Percentiles rank a stretch among this genome's conserved stretches.
These are phyloP conservation scores for Pseudogymnoascus sp. DNA, from an alignment of 2,329 filamentous ascomycete species.

Conservation along the genomic window DNA sequence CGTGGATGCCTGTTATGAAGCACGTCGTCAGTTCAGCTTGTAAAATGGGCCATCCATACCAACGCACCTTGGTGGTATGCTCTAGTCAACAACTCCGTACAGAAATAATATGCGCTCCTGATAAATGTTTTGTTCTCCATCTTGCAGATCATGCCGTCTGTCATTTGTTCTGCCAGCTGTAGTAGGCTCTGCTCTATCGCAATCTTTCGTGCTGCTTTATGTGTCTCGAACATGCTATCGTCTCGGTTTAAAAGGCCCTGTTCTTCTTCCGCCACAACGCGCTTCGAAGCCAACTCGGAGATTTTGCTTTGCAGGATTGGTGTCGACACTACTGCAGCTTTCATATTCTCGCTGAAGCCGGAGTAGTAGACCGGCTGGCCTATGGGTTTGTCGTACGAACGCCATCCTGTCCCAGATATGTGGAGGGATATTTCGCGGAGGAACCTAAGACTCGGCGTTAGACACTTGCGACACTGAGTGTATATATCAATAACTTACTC, in stretches of 20 bases:
- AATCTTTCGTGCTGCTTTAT: constrained; percentile 48
- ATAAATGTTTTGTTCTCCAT: constrained; percentile 95
- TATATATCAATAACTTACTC: constrained; percentile 37
- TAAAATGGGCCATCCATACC: not conserved
- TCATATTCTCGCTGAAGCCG: constrained; percentile 90
- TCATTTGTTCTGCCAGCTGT: constrained; percentile 78
- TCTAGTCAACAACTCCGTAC: constrained; percentile 79
- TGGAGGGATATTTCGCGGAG: constrained; percentile 90
- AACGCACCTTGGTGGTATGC: constrained; percentile 81
- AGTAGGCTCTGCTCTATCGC: constrained; percentile 68
- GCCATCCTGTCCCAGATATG: constrained; percentile 90
- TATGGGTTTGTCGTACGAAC: constrained; percentile 83
- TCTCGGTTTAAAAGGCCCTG: constrained; percentile 60
- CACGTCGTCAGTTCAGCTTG: not conserved
- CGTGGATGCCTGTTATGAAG: constrained; percentile 61
- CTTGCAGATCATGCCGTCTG: constrained; percentile 97
- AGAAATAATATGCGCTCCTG: constrained; percentile 81
- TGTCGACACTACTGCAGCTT: constrained; percentile 65
- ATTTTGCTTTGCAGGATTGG: constrained; percentile 71
- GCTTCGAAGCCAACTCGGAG: constrained; percentile 64
- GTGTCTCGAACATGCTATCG: constrained; percentile 47
- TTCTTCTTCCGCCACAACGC: constrained; percentile 68
- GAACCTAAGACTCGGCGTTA: constrained; percentile 50
- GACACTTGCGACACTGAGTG: not conserved
- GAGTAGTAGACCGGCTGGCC: constrained; percentile 91